Evolutionary conservation across 176 grass and related monocot species (phyloP), one percentile per base, ranked within the genome.

Genomic region (Oryza meyeriana): DNA sequence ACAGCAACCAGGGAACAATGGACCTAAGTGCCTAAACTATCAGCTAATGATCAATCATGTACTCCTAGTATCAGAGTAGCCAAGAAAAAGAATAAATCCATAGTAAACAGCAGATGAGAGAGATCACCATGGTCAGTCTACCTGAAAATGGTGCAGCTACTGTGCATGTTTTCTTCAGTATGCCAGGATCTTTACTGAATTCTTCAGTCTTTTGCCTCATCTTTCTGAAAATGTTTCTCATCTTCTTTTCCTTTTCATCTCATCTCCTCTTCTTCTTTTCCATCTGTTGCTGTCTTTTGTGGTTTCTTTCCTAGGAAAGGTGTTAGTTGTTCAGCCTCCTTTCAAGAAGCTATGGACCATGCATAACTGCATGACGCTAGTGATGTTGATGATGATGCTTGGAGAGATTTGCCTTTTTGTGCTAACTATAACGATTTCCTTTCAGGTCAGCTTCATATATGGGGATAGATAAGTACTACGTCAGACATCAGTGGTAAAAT

Each of bases 241-340:
- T 45, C 42, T 68, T 29, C 20, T 17, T 41, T 25, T 11, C n/a
- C 22, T 47, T 10, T 2, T 18, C 38, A 3, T 17, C 64, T 9
- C 12, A 1, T 2, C 36, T n/a, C 18, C 40, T 6, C n/a, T n/a
- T n/a, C n/a, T n/a, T n/a, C n/a, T 45, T 27, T 66, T 66, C 30
- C 8, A 57, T 69, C 5, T 2, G 61, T 68, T 80, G 42, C 44
- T 41, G 45, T 25, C 77, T 41, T 14, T 18, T 4, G 84, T 40
- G 26, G 69, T 30, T 42, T 42, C 69, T 14, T 52, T 74, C 45
- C 45, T 9, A 13, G 17, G 27, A 86, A 80, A 80, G 70, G 70
- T 16, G 44, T 59, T 18, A 1, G 70, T 75, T 68, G n/a, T 57
- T 30, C n/a, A 41, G 61, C 33, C 13, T 86, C 33, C 31, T 64